Evolutionary conservation across 164 flowering plant species (phyloP), one percentile per base, ranked within the genome.

Genomic region (Sedum album): DNA sequence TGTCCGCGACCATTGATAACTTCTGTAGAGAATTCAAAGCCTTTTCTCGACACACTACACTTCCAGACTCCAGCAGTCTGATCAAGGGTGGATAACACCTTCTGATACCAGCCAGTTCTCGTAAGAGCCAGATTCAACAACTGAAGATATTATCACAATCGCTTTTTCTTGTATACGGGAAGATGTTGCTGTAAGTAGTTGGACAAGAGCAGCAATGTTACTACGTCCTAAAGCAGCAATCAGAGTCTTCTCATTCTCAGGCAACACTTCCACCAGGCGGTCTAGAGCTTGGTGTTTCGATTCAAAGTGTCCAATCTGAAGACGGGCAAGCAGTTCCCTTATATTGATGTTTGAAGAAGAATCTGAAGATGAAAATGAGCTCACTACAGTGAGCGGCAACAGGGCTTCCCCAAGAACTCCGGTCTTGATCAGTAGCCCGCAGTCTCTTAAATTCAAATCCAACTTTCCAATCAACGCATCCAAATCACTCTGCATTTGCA

Each of bases 231-330:
- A 36, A 33, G 81, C 83, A 18, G 86, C 66, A 70, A 89, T 72
- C 15, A 89, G 85, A 70, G 64, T 78, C 75, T 86, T 85, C 70
- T 86, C 97, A 75, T 93, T 91, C 55, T 90, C 94, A 75, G 80
- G 79, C 91, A 90, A 82, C 31, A 79, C 75, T 70, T 85, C 96
- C 18, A 88, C 84, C 7, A 93, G 82, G 48, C 74, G 73, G 53
- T 93, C 96, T 41, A 89, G 86, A 6, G 98, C 97, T 63, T 70
- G 77, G 68, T 89, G 96, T 71, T 93, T 90, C 0, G 96, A 79
- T 68, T 93, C 96, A 76, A 86, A 76, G 60, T 89, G 90, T 20
- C 98, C 98, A 39, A 93, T 93, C 77, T 93, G 98, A 81, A 93
- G 96, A 31, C 97, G 76, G 6, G 97, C 98, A 9, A 93, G 85